Base-by-base conservation (phyloP, 768 basidiomycete species). In the Xerocomellus chrysenteron region DNA sequence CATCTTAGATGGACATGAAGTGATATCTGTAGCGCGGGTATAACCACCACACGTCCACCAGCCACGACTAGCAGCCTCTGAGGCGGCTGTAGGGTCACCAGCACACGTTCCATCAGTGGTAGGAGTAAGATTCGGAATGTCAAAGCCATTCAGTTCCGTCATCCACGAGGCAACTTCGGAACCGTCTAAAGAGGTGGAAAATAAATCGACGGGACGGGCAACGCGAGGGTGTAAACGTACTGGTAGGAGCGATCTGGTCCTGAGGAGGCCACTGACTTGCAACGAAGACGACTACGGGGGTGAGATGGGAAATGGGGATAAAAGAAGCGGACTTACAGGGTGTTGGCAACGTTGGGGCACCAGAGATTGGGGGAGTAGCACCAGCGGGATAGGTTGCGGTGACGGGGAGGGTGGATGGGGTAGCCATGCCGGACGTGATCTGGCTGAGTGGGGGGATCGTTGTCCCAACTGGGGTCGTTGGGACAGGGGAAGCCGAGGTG, bases 1-100 rank as follows among this genome's bases (percentile, higher is more conserved):
- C 56, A 78, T 54, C 68, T 85, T 84, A 60, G 79, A 77, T 3
- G 87, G 87, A 68, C 90, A 93, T 12, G 80, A 68, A 40, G 80
- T 78, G 60, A 93, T 85, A 69, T 93, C 81, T 16, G 76, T 77
- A 12, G 41, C 54, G 9, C 87, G 78, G 14, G 85, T 85, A 63
- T 77, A 78, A 12, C 87, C 87, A 65, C 91, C 89, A 64, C 92
- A 95, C 30, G 93, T 90, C 92, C 92, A 95, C 92, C 92, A 95
- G 43, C 92, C 92, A 61, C 83, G 83, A 44, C 70, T 70, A n/a
- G 80, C 74, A 35, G 86, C 82, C 43, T 86, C 70, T 0, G 81
- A 74, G 5, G 81, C 83, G 5, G 83, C 81, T 8, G 64, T 68
- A 24, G 86, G 78, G 62, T 90, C 82, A 47, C 78, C 77, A 13